Evolutionary conservation across 495 filamentous ascomycete species (phyloP), one percentile per base, ranked within the genome.

Genomic region (Poronia punctata): DNA sequence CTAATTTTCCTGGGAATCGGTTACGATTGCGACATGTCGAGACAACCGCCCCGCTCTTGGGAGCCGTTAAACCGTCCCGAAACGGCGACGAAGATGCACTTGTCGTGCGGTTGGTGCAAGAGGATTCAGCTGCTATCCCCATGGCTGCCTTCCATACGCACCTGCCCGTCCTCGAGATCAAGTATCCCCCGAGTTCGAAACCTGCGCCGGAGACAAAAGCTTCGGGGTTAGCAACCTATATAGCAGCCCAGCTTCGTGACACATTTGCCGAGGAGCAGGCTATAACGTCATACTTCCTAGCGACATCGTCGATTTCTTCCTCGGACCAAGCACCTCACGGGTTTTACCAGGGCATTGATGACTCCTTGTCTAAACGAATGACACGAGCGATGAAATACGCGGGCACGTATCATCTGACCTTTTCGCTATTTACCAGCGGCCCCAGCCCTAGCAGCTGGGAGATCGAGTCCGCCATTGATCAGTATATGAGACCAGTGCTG

Each of bases 381-480:
- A 86, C 86, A 2, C 67, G 88, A 37, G 86, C 89, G 3, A 72
- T 96, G 49, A 93, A 90, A 57, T 95, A 95, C 57, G 82, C 90
- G 10, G 79, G 90, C 12, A 95, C 86, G 7, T 98, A 98, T 56
- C 92, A 98, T 54, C 66, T 98, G 2, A 94, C 92, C 3, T 94
- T 98, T 57, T 97, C 93, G 1, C 72, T 98, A 0, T 97, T 98
- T 53, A 90, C 86, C 0, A 82, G 84, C 8, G 78, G 76, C 5
- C 71, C 80, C 1, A 57, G 69, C 7, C 93, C 92, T 7, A 92
- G 84, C 7, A 84, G 79, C 19, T 98, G 93, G 92, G 87, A 93
- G 23, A 88, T 97, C 34, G 84, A 94, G 50, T 65, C 72, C 27
- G 88, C 89, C 5, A 75, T 97, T 24, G 71, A 81, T 10, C 76